These are phyloP conservation scores for Rhizopogon rudus DNA, from an alignment of 768 basidiomycete genomes.

Conservation along the genomic window DNA sequence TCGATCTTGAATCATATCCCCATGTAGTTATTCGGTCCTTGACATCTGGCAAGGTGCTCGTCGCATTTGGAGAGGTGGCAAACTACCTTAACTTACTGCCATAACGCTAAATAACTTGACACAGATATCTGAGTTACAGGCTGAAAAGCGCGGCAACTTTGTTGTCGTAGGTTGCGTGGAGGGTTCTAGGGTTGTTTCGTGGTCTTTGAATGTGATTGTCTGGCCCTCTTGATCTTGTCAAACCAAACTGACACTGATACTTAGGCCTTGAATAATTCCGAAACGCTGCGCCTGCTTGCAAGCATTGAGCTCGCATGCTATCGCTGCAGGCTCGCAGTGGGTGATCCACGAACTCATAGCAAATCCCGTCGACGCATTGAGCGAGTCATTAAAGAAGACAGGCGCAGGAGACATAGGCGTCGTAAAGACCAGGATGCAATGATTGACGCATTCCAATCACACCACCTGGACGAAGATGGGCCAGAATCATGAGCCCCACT, in stretches of 20 bases:
- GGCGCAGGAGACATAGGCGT: constrained; percentile 72
- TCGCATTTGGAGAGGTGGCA: constrained; percentile 63
- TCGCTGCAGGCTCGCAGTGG: constrained; percentile 61
- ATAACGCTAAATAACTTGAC: background rate
- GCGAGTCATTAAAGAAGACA: constrained; percentile 80
- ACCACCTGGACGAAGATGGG: constrained; percentile 30
- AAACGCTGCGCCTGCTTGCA: constrained; percentile 75
- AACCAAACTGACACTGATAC: constrained; percentile 7
- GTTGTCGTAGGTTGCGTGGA: constrained; percentile 81
- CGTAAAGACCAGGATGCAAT: constrained; percentile 83
- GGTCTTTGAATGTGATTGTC: constrained; percentile 72
- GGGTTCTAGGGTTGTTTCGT: constrained; percentile 68
- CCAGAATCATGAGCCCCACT: constrained; percentile 9
- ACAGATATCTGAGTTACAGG: constrained; percentile 68
- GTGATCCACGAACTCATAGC: constrained; percentile 61
- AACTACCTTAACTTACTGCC: background rate
- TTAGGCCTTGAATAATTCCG: constrained; percentile 78
- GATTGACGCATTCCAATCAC: constrained; percentile 70
- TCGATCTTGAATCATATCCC: constrained; percentile 6
- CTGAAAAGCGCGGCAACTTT: constrained; percentile 85
- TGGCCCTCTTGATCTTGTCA: background rate
- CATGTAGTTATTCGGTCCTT: constrained; percentile 36
- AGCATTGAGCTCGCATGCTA: constrained; percentile 85
- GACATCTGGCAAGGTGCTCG: constrained; percentile 62
- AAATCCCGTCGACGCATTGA: constrained; percentile 70